These are phyloP conservation scores for Sporothrix pallida DNA, from an alignment of 2,329 filamentous ascomycete species.

Conservation along the genomic window DNA sequence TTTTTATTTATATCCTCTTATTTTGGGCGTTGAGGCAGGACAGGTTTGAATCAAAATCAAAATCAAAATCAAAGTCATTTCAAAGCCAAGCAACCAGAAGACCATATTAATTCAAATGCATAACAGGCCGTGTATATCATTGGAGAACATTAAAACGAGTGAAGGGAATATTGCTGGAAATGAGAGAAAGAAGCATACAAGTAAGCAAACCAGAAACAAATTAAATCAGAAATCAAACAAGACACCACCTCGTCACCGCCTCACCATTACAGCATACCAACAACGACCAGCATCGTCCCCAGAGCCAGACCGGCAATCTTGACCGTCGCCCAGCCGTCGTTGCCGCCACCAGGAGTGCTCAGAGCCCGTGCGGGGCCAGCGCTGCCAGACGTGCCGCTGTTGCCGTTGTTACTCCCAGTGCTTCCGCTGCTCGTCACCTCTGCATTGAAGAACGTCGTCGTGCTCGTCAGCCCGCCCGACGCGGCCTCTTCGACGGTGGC, in stretches of 20 bases:
- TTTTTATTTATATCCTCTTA: not conserved
- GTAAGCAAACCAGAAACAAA: not conserved
- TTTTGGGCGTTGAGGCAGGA: not conserved
- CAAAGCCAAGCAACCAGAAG: no score
- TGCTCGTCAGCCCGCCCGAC: constrained; percentile 43
- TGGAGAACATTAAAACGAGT: not conserved
- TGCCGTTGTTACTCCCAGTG: not conserved
- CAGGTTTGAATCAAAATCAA: not conserved
- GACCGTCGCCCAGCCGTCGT: constrained; percentile 34
- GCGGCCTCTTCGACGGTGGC: constrained; percentile 44
- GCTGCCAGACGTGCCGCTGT: constrained; percentile 28
- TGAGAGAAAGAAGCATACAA: not conserved
- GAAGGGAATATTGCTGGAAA: not conserved
- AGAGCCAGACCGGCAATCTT: constrained; percentile 42
- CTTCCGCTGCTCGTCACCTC: constrained; percentile 16
- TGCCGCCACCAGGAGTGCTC: not conserved
- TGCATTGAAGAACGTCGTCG: constrained; percentile 40
- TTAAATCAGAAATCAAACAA: not conserved
- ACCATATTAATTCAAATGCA: no score
- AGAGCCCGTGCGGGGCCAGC: constrained; percentile 20
- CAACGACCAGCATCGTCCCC: constrained; percentile 42
- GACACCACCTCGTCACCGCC: not conserved
- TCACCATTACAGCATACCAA: constrained; percentile 40
- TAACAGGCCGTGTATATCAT: constrained; percentile 2
- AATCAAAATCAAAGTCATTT: no score